Conservation (phyloP, 2,329 filamentous ascomycete genomes). For the Ascomycota sp. region DNA sequence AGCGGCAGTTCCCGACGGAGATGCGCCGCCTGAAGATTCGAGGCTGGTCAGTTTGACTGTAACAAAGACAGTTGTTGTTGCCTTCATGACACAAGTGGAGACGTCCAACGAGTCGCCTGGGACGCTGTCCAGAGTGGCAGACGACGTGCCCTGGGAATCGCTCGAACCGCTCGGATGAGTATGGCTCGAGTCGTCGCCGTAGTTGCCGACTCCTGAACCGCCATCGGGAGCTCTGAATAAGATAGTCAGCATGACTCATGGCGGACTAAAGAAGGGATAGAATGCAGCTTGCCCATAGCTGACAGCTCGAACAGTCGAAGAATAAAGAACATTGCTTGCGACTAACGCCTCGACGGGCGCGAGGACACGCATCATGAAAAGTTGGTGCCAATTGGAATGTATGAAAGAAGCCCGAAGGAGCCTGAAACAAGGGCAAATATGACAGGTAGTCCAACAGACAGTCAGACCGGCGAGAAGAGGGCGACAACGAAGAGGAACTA, state of each 20-base stretch:
- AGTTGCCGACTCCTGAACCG: slow-evolving; percentile 1
- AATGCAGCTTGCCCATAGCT: slow-evolving; percentile 12
- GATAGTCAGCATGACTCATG: neutral
- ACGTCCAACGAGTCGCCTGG: slow-evolving; percentile 1
- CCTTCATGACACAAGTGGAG: slow-evolving; percentile 17
- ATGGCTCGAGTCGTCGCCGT: slow-evolving; percentile 1
- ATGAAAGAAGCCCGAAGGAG: neutral
- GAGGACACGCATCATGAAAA: slow-evolving; percentile 16
- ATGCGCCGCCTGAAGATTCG: slow-evolving; percentile 2
- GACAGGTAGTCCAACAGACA: slow-evolving; percentile 1
- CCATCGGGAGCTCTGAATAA: slow-evolving; percentile 4
- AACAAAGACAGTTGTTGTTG: slow-evolving; percentile 24
- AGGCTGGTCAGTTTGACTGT: slow-evolving; percentile 18
- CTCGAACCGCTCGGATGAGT: neutral
- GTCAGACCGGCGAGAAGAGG: slow-evolving; percentile 3
- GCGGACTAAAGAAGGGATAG: neutral
- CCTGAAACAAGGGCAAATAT: neutral
- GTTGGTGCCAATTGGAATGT: neutral
- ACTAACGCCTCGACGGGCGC: slow-evolving; percentile 14
- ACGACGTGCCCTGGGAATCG: neutral
- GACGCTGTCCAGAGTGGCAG: slow-evolving; percentile 1
- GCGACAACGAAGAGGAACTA: slow-evolving; percentile 1
- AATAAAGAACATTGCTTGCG: slow-evolving; percentile 13
- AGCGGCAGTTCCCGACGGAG: slow-evolving; percentile 2
- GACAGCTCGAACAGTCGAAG: slow-evolving; percentile 11